phyloP scores from a whole-genome alignment of 2,329 filamentous ascomycete genomes.

The Fusarium torulosum region DNA sequence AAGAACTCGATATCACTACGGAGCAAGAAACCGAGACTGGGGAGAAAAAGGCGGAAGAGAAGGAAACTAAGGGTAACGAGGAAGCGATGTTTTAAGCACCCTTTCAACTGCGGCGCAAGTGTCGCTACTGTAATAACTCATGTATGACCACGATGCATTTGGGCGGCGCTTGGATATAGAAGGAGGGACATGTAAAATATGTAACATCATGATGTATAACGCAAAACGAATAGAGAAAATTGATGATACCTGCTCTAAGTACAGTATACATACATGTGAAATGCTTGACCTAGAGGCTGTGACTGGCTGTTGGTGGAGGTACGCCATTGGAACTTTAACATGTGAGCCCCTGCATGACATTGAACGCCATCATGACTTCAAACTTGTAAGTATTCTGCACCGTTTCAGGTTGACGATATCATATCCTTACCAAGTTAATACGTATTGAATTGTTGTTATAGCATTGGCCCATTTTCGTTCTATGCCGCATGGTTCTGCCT shows the following conservation, averaged over 20 bases:
- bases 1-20: constrained; percentile 3
- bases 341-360: constrained; percentile 32
- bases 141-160: constrained; percentile 41
- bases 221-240: constrained; percentile 5
- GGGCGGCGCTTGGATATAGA: constrained; percentile 30
- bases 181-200: constrained; percentile 12
- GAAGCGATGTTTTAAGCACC: constrained; percentile 31
- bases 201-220: constrained; percentile 34
- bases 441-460: not conserved
- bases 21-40: constrained; percentile 1
- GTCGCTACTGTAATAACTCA: constrained; percentile 28
- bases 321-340: constrained; percentile 32
- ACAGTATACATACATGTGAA: not conserved
- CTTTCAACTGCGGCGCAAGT: constrained; percentile 6
- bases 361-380: constrained; percentile 32
- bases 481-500: not conserved
- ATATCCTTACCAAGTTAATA: not conserved
- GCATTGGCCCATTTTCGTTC: not conserved
- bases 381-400: not conserved
- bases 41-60: constrained; percentile 19
- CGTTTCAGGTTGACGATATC: not conserved
- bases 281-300: not conserved
- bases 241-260: constrained; percentile 3
- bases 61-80: constrained; percentile 13
- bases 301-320: not conserved